Evolutionary conservation across 441 rosid genomes (phyloP).

Genomic region (Corymbia calophylla): DNA sequence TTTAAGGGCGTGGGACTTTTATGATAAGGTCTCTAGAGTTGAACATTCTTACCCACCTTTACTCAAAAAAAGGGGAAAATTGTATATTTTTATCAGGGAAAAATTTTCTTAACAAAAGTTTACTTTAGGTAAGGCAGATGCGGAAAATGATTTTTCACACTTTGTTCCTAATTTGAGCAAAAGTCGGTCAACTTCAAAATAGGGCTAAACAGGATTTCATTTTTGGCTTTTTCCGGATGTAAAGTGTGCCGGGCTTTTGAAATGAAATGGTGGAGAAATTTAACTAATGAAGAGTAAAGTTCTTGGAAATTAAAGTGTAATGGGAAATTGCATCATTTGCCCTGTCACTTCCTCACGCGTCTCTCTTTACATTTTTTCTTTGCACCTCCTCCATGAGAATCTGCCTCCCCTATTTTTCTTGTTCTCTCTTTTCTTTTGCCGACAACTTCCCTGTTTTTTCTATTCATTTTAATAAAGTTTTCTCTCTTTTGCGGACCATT

Average conservation of each 20-base stretch:
- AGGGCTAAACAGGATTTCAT: too few relatives aligned
- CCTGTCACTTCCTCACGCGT: not conserved
- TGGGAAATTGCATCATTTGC: too few relatives aligned
- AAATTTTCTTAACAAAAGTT: rapidly evolving
- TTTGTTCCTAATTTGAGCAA: rapidly evolving
- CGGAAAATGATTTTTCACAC: too few relatives aligned
- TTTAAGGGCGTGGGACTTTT: too few relatives aligned
- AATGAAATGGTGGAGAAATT: too few relatives aligned
- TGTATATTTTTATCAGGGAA: not conserved
- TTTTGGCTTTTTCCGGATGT: not conserved
- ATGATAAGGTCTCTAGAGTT: too few relatives aligned
- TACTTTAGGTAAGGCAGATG: not conserved
- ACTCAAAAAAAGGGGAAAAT: rapidly evolving
- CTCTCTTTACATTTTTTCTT: too few relatives aligned
- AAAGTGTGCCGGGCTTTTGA: too few relatives aligned
- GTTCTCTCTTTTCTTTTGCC: not conserved
- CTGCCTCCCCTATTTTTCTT: too few relatives aligned
- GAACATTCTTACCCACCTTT: not conserved
- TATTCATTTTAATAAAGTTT: too few relatives aligned
- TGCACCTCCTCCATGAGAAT: not conserved
- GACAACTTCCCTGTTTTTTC: too few relatives aligned
- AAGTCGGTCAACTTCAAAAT: too few relatives aligned
- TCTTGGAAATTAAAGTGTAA: not conserved
- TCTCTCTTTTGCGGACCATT: not conserved
- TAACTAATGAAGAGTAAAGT: not conserved